phyloP scores from a whole-genome alignment of 2,329 filamentous ascomycete species.

The Trichoderma oligosporum region DNA sequence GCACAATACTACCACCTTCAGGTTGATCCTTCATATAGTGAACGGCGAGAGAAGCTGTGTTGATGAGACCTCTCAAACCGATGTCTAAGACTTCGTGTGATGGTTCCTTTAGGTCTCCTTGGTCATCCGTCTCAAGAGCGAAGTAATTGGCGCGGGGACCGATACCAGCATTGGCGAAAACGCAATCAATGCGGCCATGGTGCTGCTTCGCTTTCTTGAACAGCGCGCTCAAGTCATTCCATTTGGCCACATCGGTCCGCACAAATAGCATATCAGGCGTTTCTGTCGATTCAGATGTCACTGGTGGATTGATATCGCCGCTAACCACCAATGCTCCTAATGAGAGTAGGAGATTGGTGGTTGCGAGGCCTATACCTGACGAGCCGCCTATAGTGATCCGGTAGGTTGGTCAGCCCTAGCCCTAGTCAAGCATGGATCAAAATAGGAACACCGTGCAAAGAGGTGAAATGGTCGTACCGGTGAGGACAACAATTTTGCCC shows the following conservation, averaged over 20 bases:
- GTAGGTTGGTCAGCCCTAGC: not conserved
- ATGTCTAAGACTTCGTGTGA: conserved; percentile 9
- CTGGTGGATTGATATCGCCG: conserved; percentile 5
- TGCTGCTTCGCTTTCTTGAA: conserved; percentile 8
- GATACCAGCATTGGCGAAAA: conserved; percentile 12
- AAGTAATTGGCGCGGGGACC: conserved; percentile 13
- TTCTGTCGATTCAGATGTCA: not conserved
- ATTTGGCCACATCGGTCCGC: conserved; percentile 1
- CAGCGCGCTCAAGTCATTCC: conserved; percentile 4
- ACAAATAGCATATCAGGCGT: conserved; percentile 1
- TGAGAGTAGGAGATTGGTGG: conserved; percentile 7
- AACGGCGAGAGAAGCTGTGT: conserved; percentile 10
- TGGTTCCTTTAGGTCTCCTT: not conserved
- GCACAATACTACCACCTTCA: conserved; percentile 8
- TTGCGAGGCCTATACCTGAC: conserved; percentile 9
- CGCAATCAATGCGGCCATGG: conserved; percentile 7
- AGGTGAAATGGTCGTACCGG: conserved; percentile 2
- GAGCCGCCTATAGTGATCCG: conserved; percentile 1
- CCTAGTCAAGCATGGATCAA: not conserved
- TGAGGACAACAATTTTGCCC: conserved; percentile 11
- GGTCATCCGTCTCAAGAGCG: conserved; percentile 11
- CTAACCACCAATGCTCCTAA: conserved; percentile 11
- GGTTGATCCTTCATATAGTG: conserved; percentile 14
- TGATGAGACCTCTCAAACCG: conserved; percentile 9
- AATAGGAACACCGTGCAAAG: not conserved